A percentile compares a stretch with the other conserved stretches of the same genome.
phyloP scores from a whole-genome alignment of 345 rosid genomes.

The Turritis glabra region DNA sequence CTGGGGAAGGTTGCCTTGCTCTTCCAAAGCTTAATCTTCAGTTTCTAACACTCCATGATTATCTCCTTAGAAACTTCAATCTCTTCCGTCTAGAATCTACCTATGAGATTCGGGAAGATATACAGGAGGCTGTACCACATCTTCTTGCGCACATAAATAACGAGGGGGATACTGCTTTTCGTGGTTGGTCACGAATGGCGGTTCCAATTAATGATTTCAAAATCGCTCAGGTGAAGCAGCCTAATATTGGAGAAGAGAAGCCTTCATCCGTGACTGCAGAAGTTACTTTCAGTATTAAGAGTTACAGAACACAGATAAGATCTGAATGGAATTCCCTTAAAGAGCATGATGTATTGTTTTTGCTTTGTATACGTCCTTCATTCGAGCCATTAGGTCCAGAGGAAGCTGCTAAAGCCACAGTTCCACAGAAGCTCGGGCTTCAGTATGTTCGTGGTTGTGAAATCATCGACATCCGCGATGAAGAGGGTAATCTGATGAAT shows the following conservation, averaged over 20 bases:
- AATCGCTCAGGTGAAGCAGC: slow-evolving; percentile 83
- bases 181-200: slow-evolving; percentile 99
- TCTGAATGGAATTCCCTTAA: slow-evolving; percentile 97
- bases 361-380: slow-evolving; percentile 85
- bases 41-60: slow-evolving; percentile 94
- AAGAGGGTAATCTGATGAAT: slow-evolving; percentile 94
- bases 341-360: slow-evolving; percentile 97
- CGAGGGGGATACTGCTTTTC: slow-evolving; percentile 90
- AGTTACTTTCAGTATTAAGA: slow-evolving; percentile 84
- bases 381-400: slow-evolving; percentile 96
- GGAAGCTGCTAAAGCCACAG: slow-evolving; percentile 88
- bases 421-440: slow-evolving; percentile 92
- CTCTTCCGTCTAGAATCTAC: slow-evolving; percentile 98
- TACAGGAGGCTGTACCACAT: slow-evolving; percentile 97
- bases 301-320: slow-evolving; percentile 82
- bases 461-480: slow-evolving; percentile 86
- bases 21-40: slow-evolving; percentile 98
- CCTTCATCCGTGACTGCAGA: slow-evolving; percentile 86
- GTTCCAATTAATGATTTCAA: slow-evolving; percentile 81
- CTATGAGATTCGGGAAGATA: slow-evolving; percentile 98
- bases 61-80: slow-evolving; percentile 92
- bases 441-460: slow-evolving; percentile 97
- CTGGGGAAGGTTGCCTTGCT: slow-evolving; percentile 99
- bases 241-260: slow-evolving; percentile 98
- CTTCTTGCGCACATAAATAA: slow-evolving; percentile 85